Conservation (phyloP, 129 eudicot genomes). For the Ambrosia artemisiifolia region DNA sequence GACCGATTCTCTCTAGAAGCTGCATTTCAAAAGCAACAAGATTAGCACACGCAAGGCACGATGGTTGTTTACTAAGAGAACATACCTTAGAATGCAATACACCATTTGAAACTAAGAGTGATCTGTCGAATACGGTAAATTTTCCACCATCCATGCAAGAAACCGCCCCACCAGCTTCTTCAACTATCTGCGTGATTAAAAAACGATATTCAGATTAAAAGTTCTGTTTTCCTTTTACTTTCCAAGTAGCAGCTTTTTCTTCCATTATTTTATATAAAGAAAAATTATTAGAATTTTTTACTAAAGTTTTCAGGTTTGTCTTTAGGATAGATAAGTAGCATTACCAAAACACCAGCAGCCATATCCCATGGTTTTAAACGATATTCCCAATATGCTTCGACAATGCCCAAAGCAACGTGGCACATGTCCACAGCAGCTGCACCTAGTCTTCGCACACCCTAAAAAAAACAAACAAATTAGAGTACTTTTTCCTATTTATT, state of each 20-base stretch:
- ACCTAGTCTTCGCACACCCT: slow-evolving; percentile 98
- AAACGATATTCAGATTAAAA: background rate
- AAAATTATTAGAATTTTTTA: background rate
- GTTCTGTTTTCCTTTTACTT: background rate
- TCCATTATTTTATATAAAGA: background rate
- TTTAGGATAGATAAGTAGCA: slow-evolving; percentile 19
- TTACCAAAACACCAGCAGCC: slow-evolving; percentile 99
- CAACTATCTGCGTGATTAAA: slow-evolving; percentile 67
- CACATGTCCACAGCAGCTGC: slow-evolving; percentile 99
- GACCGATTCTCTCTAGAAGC: slow-evolving; percentile 89
- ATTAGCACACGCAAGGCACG: slow-evolving; percentile 5
- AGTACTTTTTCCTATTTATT: background rate
- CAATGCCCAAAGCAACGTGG: slow-evolving; percentile 94
- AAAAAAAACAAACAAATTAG: background rate
- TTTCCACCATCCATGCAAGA: slow-evolving; percentile 90
- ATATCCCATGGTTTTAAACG: slow-evolving; percentile 99
- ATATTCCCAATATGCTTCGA: slow-evolving; percentile 96
- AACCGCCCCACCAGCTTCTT: slow-evolving; percentile 97
- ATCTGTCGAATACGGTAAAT: slow-evolving; percentile 79
- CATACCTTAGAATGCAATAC: slow-evolving; percentile 79
- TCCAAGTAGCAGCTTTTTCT: background rate
- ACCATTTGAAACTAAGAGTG: slow-evolving; percentile 91
- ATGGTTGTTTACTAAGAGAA: background rate
- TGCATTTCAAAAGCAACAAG: slow-evolving; percentile 42
- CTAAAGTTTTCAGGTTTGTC: background rate